Conservation (phyloP, 768 basidiomycete species). For the Termitomyces titanicus region DNA sequence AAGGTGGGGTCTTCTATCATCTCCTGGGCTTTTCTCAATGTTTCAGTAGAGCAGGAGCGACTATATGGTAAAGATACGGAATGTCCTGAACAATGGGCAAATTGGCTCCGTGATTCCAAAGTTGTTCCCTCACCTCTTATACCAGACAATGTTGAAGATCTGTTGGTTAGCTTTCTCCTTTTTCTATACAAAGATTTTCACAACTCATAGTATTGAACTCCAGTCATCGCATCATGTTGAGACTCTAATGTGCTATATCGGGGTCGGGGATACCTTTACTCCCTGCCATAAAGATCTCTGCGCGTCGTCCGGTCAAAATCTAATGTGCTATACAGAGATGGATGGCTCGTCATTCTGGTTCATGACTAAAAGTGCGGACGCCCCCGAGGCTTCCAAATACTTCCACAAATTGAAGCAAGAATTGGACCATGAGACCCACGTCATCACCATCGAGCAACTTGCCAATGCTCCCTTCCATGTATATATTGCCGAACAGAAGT, state of each 20-base stretch:
- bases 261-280: constrained; percentile 79
- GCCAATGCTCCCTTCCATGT: constrained; percentile 62
- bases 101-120: constrained; percentile 48
- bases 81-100: constrained; percentile 63
- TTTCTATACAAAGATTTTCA: background rate
- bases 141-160: constrained; percentile 52
- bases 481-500: constrained; percentile 67
- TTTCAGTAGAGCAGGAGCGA: constrained; percentile 47
- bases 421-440: constrained; percentile 72
- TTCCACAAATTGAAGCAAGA: constrained; percentile 55
- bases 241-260: constrained; percentile 84
- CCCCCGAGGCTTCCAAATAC: constrained; percentile 51
- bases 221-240: constrained; percentile 53
- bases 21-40: background rate
- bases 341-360: constrained; percentile 81
- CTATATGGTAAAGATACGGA: constrained; percentile 77
- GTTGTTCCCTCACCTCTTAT: constrained; percentile 52
- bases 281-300: constrained; percentile 85
- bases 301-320: constrained; percentile 79
- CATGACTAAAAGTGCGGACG: constrained; percentile 66
- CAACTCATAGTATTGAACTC: background rate
- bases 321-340: constrained; percentile 80
- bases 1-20: constrained; percentile 29
- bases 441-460: constrained; percentile 60
- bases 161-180: constrained; percentile 37